Base-by-base conservation (phyloP, 2,329 filamentous ascomycete species). In the Didymella pomorum region DNA sequence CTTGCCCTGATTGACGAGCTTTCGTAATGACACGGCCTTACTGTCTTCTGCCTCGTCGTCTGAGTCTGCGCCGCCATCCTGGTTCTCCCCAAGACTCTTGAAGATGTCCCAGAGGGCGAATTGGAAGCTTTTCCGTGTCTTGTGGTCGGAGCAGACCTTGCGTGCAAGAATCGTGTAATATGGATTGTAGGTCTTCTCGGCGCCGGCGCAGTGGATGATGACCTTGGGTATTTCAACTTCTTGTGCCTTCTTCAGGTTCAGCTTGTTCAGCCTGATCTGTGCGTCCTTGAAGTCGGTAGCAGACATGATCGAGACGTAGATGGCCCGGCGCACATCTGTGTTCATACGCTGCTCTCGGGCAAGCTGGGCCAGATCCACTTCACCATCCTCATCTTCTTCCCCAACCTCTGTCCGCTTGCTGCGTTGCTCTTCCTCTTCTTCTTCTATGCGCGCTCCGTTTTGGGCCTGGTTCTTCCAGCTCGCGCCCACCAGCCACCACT, bases 401-500 rank as follows among this genome's bases (percentile, higher is more conserved):
- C 60, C 29, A 9, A 41, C 35, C 8, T 58, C 50, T 8, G 42
- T 52, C n/a, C 51, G 53, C 26, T 62, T 58, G 21, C 60, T 56
- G 16, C 28, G 26, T 54, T 31, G 56, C 48, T 78, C 72, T 70
- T 77, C 31, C 65, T 66, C 59, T 69, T 77, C 66, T 56, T 77
- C 66, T 55, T 80, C 77, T 58, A 58, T 63, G 55, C 71, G 65
- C 26, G 78, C 75, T 20, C 78, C 76, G n/a, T 63, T 66, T 18
- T 80, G 78, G 12, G 57, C 66, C 18, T 77, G 64, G 58, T 82
- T 74, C 39, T 81, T 82, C 86, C 94, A 97, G 76, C 93, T 97
- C n/a, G 95, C 94, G 50, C 95, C 95, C 5, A 98, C 91, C 20
- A 98, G 86, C 95, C 95, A 99, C 95, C 95, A 99, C 80, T 97